Percentiles rank a stretch among this genome's conserved stretches.
phyloP scores from a whole-genome alignment of 306 rosid species.

The Cajanus cajan region DNA sequence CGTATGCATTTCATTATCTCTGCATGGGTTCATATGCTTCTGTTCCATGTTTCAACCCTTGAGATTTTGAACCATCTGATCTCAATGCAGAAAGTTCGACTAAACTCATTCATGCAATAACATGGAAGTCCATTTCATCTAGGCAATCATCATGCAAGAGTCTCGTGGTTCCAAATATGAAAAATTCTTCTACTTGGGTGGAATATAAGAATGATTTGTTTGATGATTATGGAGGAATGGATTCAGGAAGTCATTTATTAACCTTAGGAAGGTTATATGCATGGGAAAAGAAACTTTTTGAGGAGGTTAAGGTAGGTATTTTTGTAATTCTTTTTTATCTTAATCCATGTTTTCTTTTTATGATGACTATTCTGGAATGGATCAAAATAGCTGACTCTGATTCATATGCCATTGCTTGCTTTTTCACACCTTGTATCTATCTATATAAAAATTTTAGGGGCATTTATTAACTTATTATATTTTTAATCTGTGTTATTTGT shows the following conservation, averaged over 20 bases:
- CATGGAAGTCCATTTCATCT: slow-evolving; percentile 72
- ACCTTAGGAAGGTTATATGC: slow-evolving; percentile 87
- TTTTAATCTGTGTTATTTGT: not conserved
- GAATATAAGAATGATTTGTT: slow-evolving; percentile 80
- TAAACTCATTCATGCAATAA: slow-evolving; percentile 72
- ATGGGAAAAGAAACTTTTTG: slow-evolving; percentile 96
- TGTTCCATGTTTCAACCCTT: slow-evolving; percentile 25
- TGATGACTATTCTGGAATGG: not conserved
- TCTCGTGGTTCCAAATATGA: slow-evolving; percentile 63
- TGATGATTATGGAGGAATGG: slow-evolving; percentile 88
- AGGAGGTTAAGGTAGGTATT: slow-evolving; percentile 82
- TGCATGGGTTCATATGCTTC: slow-evolving; percentile 8
- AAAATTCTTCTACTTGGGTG: slow-evolving; percentile 63
- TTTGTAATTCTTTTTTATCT: not conserved
- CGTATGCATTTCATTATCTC: not conserved
- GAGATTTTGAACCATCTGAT: slow-evolving; percentile 34
- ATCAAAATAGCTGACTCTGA: not conserved
- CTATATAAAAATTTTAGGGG: not conserved
- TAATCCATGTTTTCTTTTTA: slow-evolving; percentile 8
- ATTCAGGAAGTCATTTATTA: slow-evolving; percentile 86
- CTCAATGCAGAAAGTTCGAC: slow-evolving; percentile 80
- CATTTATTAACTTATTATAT: slow-evolving; percentile 2
- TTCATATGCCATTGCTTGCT: not conserved
- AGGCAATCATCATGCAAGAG: slow-evolving; percentile 85
- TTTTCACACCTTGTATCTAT: not conserved